Percentiles rank a stretch among this genome's conserved stretches.
These are phyloP conservation scores for Boletus reticuloceps DNA, from an alignment of 768 basidiomycete species.

Conservation along the genomic window DNA sequence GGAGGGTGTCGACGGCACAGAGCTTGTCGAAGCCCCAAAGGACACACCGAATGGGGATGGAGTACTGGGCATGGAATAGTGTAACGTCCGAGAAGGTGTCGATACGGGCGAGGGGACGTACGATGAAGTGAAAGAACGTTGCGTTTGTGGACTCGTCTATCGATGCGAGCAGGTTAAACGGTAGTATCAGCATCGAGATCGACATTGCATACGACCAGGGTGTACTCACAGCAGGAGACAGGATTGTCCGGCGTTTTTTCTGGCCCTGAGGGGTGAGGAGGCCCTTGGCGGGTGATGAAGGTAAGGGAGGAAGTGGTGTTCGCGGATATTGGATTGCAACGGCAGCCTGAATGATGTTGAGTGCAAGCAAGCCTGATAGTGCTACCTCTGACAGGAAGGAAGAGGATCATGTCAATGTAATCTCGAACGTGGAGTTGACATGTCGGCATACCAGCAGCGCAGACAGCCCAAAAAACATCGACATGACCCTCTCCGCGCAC, in stretches of 20 bases:
- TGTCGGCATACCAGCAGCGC: conserved; percentile 29
- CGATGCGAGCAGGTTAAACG: not conserved
- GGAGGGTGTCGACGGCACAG: conserved; percentile 34
- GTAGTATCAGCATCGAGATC: not conserved
- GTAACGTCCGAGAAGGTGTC: conserved; percentile 33
- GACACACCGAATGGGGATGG: conserved; percentile 38
- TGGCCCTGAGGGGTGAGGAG: conserved; percentile 22
- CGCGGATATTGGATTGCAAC: conserved; percentile 37
- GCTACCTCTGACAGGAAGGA: conserved; percentile 25
- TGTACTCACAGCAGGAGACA: conserved; percentile 22
- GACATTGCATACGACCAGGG: not conserved
- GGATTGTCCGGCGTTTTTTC: conserved; percentile 26
- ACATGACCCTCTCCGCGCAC: conserved; percentile 20
- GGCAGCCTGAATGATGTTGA: conserved; percentile 37
- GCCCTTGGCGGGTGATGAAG: conserved; percentile 21
- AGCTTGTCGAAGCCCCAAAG: conserved; percentile 27
- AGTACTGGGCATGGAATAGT: conserved; percentile 36
- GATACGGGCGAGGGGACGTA: conserved; percentile 30
- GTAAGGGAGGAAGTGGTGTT: conserved; percentile 27
- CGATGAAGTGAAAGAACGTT: conserved; percentile 30
- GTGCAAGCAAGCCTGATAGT: conserved; percentile 27
- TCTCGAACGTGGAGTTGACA: not conserved
- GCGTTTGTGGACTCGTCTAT: conserved; percentile 26
- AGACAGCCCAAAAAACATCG: conserved; percentile 20
- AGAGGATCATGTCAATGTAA: not conserved